phyloP scores from a whole-genome alignment of 176 grass and related monocot genomes.

The Puccinellia tenuiflora region DNA sequence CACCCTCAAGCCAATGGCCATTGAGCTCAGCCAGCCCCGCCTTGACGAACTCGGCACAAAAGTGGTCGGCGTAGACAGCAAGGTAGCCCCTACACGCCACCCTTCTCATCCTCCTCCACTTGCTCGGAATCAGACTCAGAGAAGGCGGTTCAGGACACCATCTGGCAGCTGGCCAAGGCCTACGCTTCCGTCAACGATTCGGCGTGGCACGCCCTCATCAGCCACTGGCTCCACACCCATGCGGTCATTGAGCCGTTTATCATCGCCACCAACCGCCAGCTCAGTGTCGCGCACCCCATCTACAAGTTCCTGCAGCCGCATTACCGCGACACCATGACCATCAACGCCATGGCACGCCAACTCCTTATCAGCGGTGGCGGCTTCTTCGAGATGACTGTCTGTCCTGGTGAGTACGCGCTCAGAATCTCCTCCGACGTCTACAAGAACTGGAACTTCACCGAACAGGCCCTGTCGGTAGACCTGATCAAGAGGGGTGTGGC shows the following conservation, averaged over 20 bases:
- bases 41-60: neutral
- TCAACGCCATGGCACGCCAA: neutral
- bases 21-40: slow-evolving; percentile 21
- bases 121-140: neutral
- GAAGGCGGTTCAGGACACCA: neutral
- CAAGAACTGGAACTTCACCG: slow-evolving; percentile 15
- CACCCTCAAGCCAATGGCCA: slow-evolving; percentile 37
- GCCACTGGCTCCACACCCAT: neutral
- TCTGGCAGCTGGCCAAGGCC: slow-evolving; percentile 34
- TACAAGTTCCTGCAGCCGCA: neutral
- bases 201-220: slow-evolving; percentile 11
- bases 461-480: neutral
- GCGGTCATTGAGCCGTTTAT: neutral
- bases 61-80: neutral
- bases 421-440: slow-evolving; percentile 4
- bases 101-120: neutral
- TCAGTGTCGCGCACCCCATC: neutral
- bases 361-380: neutral
- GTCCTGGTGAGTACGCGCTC: neutral
- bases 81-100: slow-evolving; percentile 24
- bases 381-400: neutral
- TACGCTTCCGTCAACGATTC: slow-evolving; percentile 26
- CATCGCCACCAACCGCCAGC: slow-evolving; percentile 1
- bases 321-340: slow-evolving; percentile 2
- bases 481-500: slow-evolving; percentile 24